phyloP scores from a whole-genome alignment of 2,329 filamentous ascomycete species.

The Aplosporella prunicola region DNA sequence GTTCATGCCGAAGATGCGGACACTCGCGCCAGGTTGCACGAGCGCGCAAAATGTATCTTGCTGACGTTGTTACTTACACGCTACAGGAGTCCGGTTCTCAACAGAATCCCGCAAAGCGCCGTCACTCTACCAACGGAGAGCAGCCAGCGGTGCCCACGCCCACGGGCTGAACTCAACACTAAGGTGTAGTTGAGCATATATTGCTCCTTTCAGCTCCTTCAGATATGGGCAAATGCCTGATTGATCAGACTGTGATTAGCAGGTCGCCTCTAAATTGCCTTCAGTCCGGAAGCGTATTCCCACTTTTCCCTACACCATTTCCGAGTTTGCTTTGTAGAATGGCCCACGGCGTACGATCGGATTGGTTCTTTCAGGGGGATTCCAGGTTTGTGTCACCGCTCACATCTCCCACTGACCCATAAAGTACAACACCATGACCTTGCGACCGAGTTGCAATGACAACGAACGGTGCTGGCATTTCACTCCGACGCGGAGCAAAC shows the following conservation, averaged over 20 bases:
- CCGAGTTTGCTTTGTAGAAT: too few species aligned
- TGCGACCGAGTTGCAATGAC: too few species aligned
- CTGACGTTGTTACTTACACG: slow-evolving; percentile 1
- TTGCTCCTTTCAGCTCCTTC: not conserved
- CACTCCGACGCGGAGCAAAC: too few species aligned
- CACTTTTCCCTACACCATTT: too few species aligned
- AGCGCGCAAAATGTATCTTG: slow-evolving; percentile 1
- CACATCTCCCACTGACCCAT: too few species aligned
- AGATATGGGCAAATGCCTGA: slow-evolving; percentile 7
- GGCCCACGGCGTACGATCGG: too few species aligned
- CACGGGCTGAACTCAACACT: slow-evolving; percentile 9
- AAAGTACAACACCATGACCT: too few species aligned
- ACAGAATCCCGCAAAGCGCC: slow-evolving; percentile 8
- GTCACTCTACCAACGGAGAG: slow-evolving; percentile 8
- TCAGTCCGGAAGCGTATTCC: too few species aligned
- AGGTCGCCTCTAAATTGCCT: slow-evolving; percentile 6
- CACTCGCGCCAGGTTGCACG: slow-evolving; percentile 10
- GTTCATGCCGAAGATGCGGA: too few species aligned
- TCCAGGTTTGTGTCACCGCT: too few species aligned
- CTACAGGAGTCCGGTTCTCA: slow-evolving; percentile 2
- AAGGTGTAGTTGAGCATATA: slow-evolving; percentile 10
- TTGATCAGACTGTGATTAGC: slow-evolving; percentile 7
- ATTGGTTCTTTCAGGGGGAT: too few species aligned
- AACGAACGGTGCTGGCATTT: too few species aligned
- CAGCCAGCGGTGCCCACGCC: slow-evolving; percentile 5